Conservation (phyloP, 305 asterid genomes). For the Striga hermonthica region DNA sequence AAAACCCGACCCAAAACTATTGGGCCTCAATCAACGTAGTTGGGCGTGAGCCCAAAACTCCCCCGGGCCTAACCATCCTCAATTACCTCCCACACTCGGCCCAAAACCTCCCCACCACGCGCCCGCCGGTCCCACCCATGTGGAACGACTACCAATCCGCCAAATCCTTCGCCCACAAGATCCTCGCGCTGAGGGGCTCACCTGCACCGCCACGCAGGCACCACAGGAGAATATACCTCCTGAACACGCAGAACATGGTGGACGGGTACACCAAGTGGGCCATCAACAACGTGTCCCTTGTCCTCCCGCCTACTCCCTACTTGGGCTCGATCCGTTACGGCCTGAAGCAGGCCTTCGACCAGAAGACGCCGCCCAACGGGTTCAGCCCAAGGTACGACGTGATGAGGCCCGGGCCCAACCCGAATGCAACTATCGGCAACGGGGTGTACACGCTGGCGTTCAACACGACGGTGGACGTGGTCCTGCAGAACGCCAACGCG, state of each 20-base stretch:
- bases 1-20: constrained; percentile 55
- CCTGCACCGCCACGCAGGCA: constrained; percentile 41
- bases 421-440: constrained; percentile 48
- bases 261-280: constrained; percentile 66
- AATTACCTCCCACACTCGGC: constrained; percentile 43
- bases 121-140: constrained; percentile 52
- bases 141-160: constrained; percentile 61
- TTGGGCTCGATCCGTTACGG: constrained; percentile 50
- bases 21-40: constrained; percentile 60
- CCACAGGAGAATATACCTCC: constrained; percentile 41
- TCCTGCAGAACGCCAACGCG: constrained; percentile 75
- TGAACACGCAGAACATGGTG: constrained; percentile 61
- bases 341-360: constrained; percentile 41
- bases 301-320: constrained; percentile 64
- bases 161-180: constrained; percentile 43
- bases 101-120: constrained; percentile 36
- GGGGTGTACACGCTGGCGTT: constrained; percentile 46
- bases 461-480: constrained; percentile 54
- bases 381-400: constrained; percentile 42
- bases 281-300: constrained; percentile 67
- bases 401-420: constrained; percentile 46
- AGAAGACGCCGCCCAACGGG: constrained; percentile 40
- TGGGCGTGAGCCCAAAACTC: constrained; percentile 71
- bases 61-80: constrained; percentile 63
- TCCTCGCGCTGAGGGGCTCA: constrained; percentile 42